Percentiles rank a stretch among this genome's conserved stretches.
Evolutionary conservation across 192 early-diverging fungal species (phyloP).

Genomic region (Backusella psychrophila): DNA sequence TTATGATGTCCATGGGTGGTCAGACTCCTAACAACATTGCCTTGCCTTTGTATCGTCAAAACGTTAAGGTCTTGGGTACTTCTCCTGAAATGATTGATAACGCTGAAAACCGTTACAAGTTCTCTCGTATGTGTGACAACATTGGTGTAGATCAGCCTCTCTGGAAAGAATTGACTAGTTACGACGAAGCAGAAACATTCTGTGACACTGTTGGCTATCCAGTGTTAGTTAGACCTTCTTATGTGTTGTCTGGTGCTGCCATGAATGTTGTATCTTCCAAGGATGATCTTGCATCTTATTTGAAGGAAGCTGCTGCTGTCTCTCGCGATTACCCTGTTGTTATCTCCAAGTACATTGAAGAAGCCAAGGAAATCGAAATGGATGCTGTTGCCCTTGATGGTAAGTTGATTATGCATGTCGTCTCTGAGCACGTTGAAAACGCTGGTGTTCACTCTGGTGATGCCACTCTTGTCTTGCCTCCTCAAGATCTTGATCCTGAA

Average conservation of each 20-base stretch:
- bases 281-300: constrained; percentile 81
- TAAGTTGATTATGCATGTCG: constrained; percentile 89
- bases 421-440: constrained; percentile 98
- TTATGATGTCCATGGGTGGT: constrained; percentile 96
- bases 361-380: constrained; percentile 98
- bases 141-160: constrained; percentile 96
- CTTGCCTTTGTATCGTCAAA: constrained; percentile 83
- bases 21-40: constrained; percentile 99
- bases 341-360: constrained; percentile 97
- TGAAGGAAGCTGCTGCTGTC: constrained; percentile 90
- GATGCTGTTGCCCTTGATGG: constrained; percentile 95
- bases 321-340: constrained; percentile 95
- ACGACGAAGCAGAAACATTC: constrained; percentile 86
- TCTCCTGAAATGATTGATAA: constrained; percentile 96
- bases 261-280: constrained; percentile 94
- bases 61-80: constrained; percentile 93
- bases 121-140: constrained; percentile 94
- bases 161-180: constrained; percentile 94
- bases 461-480: constrained; percentile 92
- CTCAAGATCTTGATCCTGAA: constrained; percentile 92
- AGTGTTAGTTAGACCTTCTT: constrained; percentile 96
- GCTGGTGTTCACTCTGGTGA: constrained; percentile 99
- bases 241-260: constrained; percentile 96
- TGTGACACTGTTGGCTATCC: constrained; percentile 90
- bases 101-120: constrained; percentile 98